phyloP scores from a whole-genome alignment of 352 stramenopile species.

The Phytophthora citrophthora region DNA sequence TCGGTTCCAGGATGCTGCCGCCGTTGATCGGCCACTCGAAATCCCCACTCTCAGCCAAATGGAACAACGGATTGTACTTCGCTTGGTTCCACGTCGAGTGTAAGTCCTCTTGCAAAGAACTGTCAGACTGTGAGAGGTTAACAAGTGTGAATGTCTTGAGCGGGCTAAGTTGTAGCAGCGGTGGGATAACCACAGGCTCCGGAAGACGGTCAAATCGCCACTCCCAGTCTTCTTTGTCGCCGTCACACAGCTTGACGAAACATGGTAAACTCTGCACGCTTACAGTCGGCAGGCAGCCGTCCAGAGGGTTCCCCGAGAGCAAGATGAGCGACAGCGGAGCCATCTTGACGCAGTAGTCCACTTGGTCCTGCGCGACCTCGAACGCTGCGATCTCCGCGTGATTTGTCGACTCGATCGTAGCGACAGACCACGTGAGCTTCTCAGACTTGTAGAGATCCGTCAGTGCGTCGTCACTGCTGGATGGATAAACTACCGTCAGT shows the following conservation, averaged over 20 bases:
- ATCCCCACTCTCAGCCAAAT: slow-evolving; percentile 44
- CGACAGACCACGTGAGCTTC: slow-evolving; percentile 59
- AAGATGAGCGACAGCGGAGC: slow-evolving; percentile 69
- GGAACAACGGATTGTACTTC: slow-evolving; percentile 44
- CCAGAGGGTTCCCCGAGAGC: slow-evolving; percentile 76
- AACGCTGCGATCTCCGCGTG: slow-evolving; percentile 60
- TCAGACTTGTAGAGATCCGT: slow-evolving; percentile 61
- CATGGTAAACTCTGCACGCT: slow-evolving; percentile 72
- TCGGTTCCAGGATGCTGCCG: slow-evolving; percentile 56
- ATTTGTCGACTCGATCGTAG: slow-evolving; percentile 52
- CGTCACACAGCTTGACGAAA: slow-evolving; percentile 57
- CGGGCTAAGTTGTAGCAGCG: slow-evolving; percentile 58
- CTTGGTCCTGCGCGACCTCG: slow-evolving; percentile 52
- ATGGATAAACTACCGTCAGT: slow-evolving; percentile 56
- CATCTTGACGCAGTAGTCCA: slow-evolving; percentile 55
- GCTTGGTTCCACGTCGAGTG: slow-evolving; percentile 41
- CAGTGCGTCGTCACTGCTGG: slow-evolving; percentile 58
- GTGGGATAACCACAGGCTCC: slow-evolving; percentile 39
- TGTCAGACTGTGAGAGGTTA: slow-evolving; percentile 45
- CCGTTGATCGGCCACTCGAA: slow-evolving; percentile 82
- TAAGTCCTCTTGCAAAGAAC: slow-evolving; percentile 56
- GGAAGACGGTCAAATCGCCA: slow-evolving; percentile 56
- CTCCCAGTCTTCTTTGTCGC: slow-evolving; percentile 76
- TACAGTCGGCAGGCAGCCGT: slow-evolving; percentile 64
- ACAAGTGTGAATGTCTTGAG: slow-evolving; percentile 56